Conservation (phyloP, 192 early-diverging fungal genomes). For the Spizellomyces sp. region DNA sequence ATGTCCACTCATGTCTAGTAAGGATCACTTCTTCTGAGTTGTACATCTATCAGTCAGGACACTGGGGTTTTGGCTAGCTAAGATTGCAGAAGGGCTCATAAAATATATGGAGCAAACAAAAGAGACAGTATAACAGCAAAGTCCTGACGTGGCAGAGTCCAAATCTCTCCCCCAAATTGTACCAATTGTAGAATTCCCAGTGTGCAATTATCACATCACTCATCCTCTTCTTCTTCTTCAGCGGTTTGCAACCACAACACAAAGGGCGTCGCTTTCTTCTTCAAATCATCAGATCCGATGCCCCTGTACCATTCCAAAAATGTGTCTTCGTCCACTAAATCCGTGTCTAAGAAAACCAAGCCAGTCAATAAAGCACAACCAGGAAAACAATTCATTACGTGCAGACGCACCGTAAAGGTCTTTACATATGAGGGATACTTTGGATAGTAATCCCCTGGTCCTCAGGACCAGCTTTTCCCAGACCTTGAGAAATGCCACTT, state of each 20-base stretch:
- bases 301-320: slow-evolving; percentile 68
- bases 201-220: no score
- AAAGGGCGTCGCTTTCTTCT: slow-evolving; percentile 67
- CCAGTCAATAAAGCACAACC: not conserved
- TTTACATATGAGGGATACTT: slow-evolving; percentile 66
- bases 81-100: not conserved
- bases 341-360: slow-evolving; percentile 31
- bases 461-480: slow-evolving; percentile 62
- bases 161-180: no score
- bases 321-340: slow-evolving; percentile 81
- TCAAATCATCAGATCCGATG: slow-evolving; percentile 55
- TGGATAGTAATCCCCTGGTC: slow-evolving; percentile 49
- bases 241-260: slow-evolving; percentile 79
- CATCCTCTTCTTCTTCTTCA: slow-evolving; percentile 70
- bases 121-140: no score
- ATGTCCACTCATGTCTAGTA: no score
- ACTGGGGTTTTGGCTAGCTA: not conserved
- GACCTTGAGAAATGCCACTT: slow-evolving; percentile 54
- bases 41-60: no score
- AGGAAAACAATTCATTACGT: not conserved
- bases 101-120: slow-evolving; percentile 1
- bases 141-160: no score
- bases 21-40: no score
- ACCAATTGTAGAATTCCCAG: no score
- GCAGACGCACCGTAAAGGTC: slow-evolving; percentile 59